phyloP scores from a whole-genome alignment of 2,329 filamentous ascomycete genomes.

The Calycina herbarum region DNA sequence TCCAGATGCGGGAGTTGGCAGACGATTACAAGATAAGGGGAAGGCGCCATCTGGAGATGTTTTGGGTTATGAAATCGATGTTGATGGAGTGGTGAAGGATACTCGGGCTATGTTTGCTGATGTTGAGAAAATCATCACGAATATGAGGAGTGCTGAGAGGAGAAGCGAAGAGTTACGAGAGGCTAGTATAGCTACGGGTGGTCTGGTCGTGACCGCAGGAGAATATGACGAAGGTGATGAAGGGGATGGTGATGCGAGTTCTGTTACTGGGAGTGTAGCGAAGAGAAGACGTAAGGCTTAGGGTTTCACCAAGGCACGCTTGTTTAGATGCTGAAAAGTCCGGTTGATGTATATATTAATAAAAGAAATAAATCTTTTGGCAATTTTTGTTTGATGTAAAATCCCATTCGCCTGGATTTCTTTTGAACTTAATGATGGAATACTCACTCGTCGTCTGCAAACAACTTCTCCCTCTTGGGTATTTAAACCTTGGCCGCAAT shows the following conservation, averaged over 20 bases:
- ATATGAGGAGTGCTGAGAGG: constrained; percentile 35
- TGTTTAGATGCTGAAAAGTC: too few species aligned
- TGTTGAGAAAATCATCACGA: constrained; percentile 59
- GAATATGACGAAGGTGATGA: constrained; percentile 32
- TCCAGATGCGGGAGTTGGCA: constrained; percentile 64
- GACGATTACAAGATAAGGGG: constrained; percentile 42
- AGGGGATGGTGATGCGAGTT: constrained; percentile 27
- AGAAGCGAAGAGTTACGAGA: constrained; percentile 33
- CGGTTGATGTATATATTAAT: too few species aligned
- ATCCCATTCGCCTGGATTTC: too few species aligned
- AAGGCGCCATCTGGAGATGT: constrained; percentile 41
- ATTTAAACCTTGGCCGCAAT: too few species aligned
- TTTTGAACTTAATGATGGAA: too few species aligned
- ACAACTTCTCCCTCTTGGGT: too few species aligned
- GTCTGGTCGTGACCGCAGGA: constrained; percentile 6
- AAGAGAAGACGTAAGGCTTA: constrained; percentile 30
- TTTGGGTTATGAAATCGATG: constrained; percentile 65
- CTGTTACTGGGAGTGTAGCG: constrained; percentile 23
- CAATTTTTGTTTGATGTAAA: too few species aligned
- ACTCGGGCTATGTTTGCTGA: constrained; percentile 87
- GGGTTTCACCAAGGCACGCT: too few species aligned
- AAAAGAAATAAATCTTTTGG: too few species aligned
- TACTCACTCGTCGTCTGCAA: too few species aligned
- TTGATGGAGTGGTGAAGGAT: constrained; percentile 85
- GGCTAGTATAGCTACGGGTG: constrained; percentile 19